Evolutionary conservation across 192 early-diverging fungal species (phyloP).

Genomic region (Coemansia aciculifera): DNA sequence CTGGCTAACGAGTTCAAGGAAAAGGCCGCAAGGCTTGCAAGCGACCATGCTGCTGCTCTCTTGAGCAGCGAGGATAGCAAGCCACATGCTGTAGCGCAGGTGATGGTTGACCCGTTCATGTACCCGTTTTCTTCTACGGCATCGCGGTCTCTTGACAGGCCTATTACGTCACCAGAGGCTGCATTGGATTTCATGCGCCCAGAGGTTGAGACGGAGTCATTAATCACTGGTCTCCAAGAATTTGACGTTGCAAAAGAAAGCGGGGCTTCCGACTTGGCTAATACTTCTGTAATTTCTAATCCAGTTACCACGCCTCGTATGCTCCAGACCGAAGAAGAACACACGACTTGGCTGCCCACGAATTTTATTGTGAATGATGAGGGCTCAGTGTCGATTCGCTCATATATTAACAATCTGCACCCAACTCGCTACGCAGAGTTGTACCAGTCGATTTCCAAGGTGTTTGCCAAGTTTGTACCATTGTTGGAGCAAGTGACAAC

Average conservation of each 20-base stretch:
- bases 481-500: conserved; percentile 55
- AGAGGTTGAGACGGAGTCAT: not conserved
- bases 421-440: not conserved
- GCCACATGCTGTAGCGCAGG: not conserved
- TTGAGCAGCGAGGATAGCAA: not conserved
- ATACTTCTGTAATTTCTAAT: not conserved
- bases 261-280: not conserved
- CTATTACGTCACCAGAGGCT: not conserved
- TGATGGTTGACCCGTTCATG: conserved; percentile 3
- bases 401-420: conserved; percentile 14
- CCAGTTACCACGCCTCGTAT: not conserved
- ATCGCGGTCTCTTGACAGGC: not conserved
- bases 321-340: not conserved
- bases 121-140: not conserved
- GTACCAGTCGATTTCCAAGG: not conserved
- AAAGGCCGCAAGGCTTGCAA: not conserved
- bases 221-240: not conserved
- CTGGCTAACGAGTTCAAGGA: not conserved
- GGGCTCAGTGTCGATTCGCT: not conserved
- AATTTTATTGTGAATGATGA: not conserved
- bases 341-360: not conserved
- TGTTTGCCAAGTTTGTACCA: conserved; percentile 5
- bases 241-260: not conserved
- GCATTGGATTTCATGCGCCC: not conserved
- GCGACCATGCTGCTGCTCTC: not conserved